These are phyloP conservation scores for Ophiostoma populinum DNA, from an alignment of 2,329 filamentous ascomycete genomes.

Conservation along the genomic window DNA sequence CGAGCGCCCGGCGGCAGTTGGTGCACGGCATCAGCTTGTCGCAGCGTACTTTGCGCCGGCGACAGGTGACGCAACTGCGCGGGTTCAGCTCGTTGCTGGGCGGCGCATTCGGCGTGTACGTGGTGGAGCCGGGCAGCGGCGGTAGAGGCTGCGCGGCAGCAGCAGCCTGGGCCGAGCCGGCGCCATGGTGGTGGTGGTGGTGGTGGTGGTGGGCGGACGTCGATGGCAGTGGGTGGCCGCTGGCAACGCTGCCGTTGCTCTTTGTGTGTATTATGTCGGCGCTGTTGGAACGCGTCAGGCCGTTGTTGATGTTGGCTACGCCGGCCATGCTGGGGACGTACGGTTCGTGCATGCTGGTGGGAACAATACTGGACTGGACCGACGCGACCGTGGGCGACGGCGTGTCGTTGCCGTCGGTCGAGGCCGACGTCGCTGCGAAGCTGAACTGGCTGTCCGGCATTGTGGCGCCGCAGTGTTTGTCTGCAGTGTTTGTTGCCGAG, in stretches of 20 bases:
- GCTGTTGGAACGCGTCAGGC: neutral
- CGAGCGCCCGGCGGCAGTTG: slow-evolving; percentile 35
- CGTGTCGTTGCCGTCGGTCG: slow-evolving; percentile 8
- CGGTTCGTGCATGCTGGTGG: neutral
- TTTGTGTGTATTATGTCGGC: slow-evolving; percentile 1
- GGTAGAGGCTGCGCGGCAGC: slow-evolving; percentile 10
- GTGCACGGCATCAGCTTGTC: slow-evolving; percentile 38
- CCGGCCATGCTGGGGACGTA: neutral
- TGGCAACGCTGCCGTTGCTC: neutral
- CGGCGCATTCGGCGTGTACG: slow-evolving; percentile 13
- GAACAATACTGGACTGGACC: too few species aligned
- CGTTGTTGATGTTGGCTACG: neutral
- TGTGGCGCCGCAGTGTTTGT: too few species aligned
- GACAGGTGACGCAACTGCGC: slow-evolving; percentile 33
- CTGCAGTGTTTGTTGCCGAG: neutral
- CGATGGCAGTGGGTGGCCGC: neutral
- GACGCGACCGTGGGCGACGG: slow-evolving; percentile 3
- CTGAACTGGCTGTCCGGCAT: slow-evolving; percentile 5
- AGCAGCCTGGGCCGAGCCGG: slow-evolving; percentile 4
- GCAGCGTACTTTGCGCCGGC: slow-evolving; percentile 38
- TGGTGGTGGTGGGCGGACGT: neutral
- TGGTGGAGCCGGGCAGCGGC: slow-evolving; percentile 14
- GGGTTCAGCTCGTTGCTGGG: slow-evolving; percentile 17
- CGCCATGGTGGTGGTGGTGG: slow-evolving; percentile 5
- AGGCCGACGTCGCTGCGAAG: slow-evolving; percentile 4